Conservation (phyloP, 176 grass and related monocot genomes). For the Cenchrus fungigraminus region DNA sequence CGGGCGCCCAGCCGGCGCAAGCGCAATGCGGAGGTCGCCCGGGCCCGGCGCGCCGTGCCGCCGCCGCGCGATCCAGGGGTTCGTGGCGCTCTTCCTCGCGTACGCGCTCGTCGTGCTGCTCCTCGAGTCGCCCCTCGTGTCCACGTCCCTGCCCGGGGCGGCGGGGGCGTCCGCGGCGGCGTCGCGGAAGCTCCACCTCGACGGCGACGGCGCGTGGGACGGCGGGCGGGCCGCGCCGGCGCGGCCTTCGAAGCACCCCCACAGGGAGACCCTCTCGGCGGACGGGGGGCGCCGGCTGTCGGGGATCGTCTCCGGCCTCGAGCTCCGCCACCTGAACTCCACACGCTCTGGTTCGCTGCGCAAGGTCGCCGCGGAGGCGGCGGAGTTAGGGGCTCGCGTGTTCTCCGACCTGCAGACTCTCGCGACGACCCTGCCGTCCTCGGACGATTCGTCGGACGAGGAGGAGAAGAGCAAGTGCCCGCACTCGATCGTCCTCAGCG, state of each 20-base stretch:
- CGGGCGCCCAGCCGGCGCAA: background rate
- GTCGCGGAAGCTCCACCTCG: constrained; percentile 40
- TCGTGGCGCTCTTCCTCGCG: constrained; percentile 48
- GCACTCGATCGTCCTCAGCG: constrained; percentile 74
- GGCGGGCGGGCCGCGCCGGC: constrained; percentile 29
- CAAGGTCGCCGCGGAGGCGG: constrained; percentile 68
- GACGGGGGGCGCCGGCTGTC: constrained; percentile 7
- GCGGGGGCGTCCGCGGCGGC: background rate
- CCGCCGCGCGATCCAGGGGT: constrained; percentile 51
- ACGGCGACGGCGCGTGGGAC: constrained; percentile 15
- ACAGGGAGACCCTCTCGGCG: constrained; percentile 46
- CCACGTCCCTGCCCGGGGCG: constrained; percentile 19
- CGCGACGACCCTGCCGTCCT: background rate
- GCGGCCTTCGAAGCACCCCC: constrained; percentile 44
- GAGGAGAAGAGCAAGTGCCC: constrained; percentile 64
- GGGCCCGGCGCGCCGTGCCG: constrained; percentile 29
- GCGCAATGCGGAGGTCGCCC: constrained; percentile 67
- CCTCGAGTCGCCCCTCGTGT: constrained; percentile 63
- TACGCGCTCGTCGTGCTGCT: constrained; percentile 54
- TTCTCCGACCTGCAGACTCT: constrained; percentile 52
- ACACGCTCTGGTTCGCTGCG: constrained; percentile 58
- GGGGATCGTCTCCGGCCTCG: constrained; percentile 62
- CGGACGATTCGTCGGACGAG: background rate
- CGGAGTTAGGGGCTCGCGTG: constrained; percentile 57
- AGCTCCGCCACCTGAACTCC: constrained; percentile 63